Base-by-base conservation (phyloP, 2,329 filamentous ascomycete genomes). In the Pestalotiopsis sp. region DNA sequence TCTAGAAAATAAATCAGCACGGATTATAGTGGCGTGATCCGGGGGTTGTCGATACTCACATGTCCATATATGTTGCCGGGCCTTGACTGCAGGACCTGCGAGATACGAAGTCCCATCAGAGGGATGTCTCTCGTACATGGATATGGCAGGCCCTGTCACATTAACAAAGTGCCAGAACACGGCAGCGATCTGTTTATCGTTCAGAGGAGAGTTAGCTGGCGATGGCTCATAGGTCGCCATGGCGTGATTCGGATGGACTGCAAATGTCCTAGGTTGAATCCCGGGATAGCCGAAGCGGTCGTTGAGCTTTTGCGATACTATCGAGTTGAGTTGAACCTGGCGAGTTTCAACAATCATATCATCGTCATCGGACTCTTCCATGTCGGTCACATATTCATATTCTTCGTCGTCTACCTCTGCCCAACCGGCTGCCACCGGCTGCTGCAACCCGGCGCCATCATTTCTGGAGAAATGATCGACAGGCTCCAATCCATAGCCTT, bases 81-180 rank as follows among this genome's bases (percentile, higher is more conserved):
- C 86, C 64, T 85, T 86, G 1, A 92, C 85, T 0, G 87, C 83
- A 11, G 84, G 83, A 60, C 90, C 88, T 67, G 84, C 83, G 72
- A 93, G 90, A 38, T 92, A 85, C 6, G 90, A 86, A 1, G 89
- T 87, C 1, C 93, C 87, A 75, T 95, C 93, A 67, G 90, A 87
- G 2, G 93, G 90, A 77, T 95, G 90, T 66, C 95, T 87, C 79
- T 98, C 95, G 77, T 93, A 97, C 36, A 97, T 87, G 1, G 95
- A 97, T 76, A 98, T 88, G 72, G 89, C 92, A 0, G 94, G 93
- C 0, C 92, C 95, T 2, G 94, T 97, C 6, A 96, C 92, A 73
- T 94, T 92, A 61, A 98, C 90, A 78, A 98, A 98, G 79, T 98
- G 94, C 78, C 92, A 92, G 78, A 98, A 98, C 6, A 97, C 90